Evolutionary conservation across 345 rosid species (phyloP).

Genomic region (Citrus unshiu): DNA sequence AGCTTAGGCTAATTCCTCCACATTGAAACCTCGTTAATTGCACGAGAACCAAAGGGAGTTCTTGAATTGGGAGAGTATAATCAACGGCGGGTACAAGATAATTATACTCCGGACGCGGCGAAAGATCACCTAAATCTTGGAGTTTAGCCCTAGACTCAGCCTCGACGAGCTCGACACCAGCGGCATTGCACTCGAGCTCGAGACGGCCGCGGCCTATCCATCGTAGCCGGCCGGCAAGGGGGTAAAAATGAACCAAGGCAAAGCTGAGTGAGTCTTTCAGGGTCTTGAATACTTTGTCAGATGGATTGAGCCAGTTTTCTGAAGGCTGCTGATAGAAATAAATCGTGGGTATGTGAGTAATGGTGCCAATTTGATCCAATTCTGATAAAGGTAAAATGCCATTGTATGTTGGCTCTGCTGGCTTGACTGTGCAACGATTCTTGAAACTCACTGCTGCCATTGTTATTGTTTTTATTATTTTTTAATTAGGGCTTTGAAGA

Average conservation of each 20-base stretch:
- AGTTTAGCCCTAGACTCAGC: conserved; percentile 39
- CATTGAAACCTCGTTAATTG: conserved; percentile 56
- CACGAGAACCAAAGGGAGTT: conserved; percentile 41
- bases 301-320: conserved; percentile 13
- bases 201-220: conserved; percentile 48
- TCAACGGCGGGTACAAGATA: conserved; percentile 43
- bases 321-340: conserved; percentile 45
- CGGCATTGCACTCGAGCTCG: conserved; percentile 42
- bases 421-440: conserved; percentile 27
- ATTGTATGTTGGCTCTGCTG: conserved; percentile 38
- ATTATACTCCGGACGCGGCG: conserved; percentile 27
- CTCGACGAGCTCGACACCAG: conserved; percentile 35
- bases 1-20: conserved; percentile 43
- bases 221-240: conserved; percentile 55
- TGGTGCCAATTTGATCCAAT: conserved; percentile 51
- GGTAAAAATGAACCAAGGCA: conserved; percentile 46
- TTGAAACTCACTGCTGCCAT: conserved; percentile 18
- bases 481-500: not conserved
- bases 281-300: conserved; percentile 23
- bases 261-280: conserved; percentile 38
- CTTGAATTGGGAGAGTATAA: conserved; percentile 35
- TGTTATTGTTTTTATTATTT: not conserved
- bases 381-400: conserved; percentile 41
- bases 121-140: conserved; percentile 36
- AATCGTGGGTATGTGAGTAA: conserved; percentile 59